These are phyloP conservation scores for Fomitopsis serialis DNA, from an alignment of 768 basidiomycete genomes.

Conservation along the genomic window DNA sequence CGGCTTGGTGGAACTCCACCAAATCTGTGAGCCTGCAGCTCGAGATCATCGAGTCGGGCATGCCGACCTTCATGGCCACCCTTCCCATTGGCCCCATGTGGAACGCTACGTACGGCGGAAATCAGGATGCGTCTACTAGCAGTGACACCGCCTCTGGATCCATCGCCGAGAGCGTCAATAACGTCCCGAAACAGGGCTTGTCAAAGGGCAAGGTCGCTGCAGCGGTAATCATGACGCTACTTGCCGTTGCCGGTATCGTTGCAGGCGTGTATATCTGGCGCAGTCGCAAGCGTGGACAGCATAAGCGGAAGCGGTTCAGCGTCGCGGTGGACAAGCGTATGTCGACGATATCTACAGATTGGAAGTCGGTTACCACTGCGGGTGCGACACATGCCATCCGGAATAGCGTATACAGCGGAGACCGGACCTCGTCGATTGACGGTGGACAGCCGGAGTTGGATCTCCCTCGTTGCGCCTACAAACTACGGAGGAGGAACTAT, in stretches of 20 bases:
- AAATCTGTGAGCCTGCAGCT: constrained; percentile 47
- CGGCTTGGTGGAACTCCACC: constrained; percentile 70
- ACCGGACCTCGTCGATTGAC: constrained; percentile 40
- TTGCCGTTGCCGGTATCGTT: constrained; percentile 45
- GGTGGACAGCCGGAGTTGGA: constrained; percentile 40
- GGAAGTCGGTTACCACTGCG: constrained; percentile 65
- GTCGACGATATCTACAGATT: constrained; percentile 74
- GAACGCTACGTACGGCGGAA: constrained; percentile 52
- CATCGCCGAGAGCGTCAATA: constrained; percentile 32
- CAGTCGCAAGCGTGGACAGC: constrained; percentile 42
- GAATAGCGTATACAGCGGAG: constrained; percentile 51
- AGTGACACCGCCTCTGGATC: constrained; percentile 38
- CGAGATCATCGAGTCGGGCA: constrained; percentile 45
- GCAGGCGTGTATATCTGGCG: constrained; percentile 46
- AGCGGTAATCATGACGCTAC: constrained; percentile 53
- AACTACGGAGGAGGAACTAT: constrained; percentile 5
- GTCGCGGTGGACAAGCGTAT: constrained; percentile 75
- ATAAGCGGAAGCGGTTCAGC: constrained; percentile 55
- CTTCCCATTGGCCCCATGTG: constrained; percentile 68
- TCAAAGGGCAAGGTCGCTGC: constrained; percentile 61
- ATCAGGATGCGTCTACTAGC: constrained; percentile 34
- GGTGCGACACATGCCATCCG: constrained; percentile 75
- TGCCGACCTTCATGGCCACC: constrained; percentile 44
- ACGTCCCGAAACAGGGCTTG: constrained; percentile 25
- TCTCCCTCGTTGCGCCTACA: constrained; percentile 16